Evolutionary conservation across 192 early-diverging fungal species (phyloP), one percentile per base, ranked within the genome.

Genomic region (Haplosporangium gracile): DNA sequence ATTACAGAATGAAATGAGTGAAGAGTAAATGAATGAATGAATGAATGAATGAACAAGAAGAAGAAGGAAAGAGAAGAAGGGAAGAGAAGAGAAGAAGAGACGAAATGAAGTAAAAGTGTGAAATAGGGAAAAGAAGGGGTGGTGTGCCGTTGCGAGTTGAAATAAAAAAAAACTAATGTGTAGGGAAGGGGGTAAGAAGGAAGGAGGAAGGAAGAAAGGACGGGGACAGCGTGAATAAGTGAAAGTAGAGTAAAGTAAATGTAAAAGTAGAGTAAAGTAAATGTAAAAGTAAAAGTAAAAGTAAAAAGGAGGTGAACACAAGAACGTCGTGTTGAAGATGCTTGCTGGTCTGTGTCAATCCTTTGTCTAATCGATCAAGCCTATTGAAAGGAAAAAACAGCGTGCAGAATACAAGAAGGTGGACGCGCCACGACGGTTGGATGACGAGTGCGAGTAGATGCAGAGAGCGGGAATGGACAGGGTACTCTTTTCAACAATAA

Each of bases 391-490:
- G 29, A 34, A 65, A 32, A 65, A 15, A 32, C 29, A 11, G 26
- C 13, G 60, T 57, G 24, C 22, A 65, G 32, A 29, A 65, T 36
- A 32, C 0, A 65, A 60, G n/a, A 60, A 60, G 55, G 15, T 11
- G 60, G 60, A 65, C 60, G 60, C 32, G 60, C 29, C 60, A 65
- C 60, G 60, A 32, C 60, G 29, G 60, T 65, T 65, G 60, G 60
- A 65, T 65, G 60, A 65, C 29, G 60, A n/a, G 10, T n/a, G 57
- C 5, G 8, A n/a, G 2, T 55, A 24, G 9, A 57, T 26, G 55
- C 55, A 57, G 55, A 26, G 5, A 18, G n/a, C 6, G 24, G 22
- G 55, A 43, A 15, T 57, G 55, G 55, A 57, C 55, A 57, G 29
- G 29, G 60, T 34, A 65, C 60, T 34, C 13, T 9, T 10, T 10